Evolutionary conservation across 1,284 basidiomycete genomes (phyloP).

Genomic region (Puccinia triticina): DNA sequence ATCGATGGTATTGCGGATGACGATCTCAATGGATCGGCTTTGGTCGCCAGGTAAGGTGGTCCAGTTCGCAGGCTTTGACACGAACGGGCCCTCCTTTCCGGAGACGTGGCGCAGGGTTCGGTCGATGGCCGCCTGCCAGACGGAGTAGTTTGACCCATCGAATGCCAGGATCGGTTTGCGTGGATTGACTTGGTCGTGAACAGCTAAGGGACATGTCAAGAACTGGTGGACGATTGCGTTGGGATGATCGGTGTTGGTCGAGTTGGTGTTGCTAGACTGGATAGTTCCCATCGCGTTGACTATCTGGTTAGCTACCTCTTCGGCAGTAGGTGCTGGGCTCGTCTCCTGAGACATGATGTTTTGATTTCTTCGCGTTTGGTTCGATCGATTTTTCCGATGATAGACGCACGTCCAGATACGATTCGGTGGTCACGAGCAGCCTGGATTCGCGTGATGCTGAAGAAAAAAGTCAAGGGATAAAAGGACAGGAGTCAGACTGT

Average conservation of each 20-base stretch:
- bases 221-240: background rate
- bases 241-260: background rate
- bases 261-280: background rate
- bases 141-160: slow-evolving; percentile 8
- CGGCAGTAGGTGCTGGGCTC: background rate
- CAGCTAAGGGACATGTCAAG: background rate
- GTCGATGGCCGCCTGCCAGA: slow-evolving; percentile 10
- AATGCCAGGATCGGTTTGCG: background rate
- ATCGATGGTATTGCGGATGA: slow-evolving; percentile 11
- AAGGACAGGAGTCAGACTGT: too few species aligned
- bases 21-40: background rate
- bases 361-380: too few species aligned
- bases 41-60: background rate
- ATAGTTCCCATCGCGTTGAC: background rate
- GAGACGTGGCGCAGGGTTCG: background rate
- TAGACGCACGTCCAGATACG: too few species aligned
- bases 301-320: background rate
- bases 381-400: too few species aligned
- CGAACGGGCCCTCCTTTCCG: background rate
- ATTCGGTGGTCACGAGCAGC: too few species aligned
- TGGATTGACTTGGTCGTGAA: slow-evolving; percentile 10
- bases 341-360: background rate
- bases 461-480: too few species aligned
- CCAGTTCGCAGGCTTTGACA: background rate
- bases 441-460: too few species aligned